Conservation (phyloP, 108 stramenopile species). For the Cyclotella baltica region DNA sequence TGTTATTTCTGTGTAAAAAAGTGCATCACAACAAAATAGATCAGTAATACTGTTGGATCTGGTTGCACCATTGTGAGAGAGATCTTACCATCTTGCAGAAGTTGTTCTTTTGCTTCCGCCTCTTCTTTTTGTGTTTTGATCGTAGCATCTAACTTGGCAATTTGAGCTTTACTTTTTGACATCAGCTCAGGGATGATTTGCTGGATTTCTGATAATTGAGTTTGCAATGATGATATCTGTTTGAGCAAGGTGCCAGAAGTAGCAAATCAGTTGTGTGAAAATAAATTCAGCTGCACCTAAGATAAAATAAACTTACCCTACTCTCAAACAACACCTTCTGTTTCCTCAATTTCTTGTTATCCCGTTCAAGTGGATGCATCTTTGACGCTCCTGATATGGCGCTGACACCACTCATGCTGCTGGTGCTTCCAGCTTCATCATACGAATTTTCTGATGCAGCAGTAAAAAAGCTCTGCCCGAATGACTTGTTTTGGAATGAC, state of each 20-base stretch:
- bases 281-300: background rate
- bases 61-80: too few species aligned
- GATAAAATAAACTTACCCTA: slow-evolving; percentile 11
- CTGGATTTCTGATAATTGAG: slow-evolving; percentile 50
- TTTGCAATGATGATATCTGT: slow-evolving; percentile 42
- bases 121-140: slow-evolving; percentile 27
- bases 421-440: background rate
- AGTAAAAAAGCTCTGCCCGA: slow-evolving; percentile 14
- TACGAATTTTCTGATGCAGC: slow-evolving; percentile 4
- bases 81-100: slow-evolving; percentile 23
- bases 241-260: background rate
- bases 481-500: background rate
- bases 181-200: slow-evolving; percentile 53
- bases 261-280: background rate
- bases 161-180: slow-evolving; percentile 51
- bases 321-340: slow-evolving; percentile 39
- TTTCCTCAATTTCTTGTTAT: slow-evolving; percentile 47
- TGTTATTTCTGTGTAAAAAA: slow-evolving; percentile 18
- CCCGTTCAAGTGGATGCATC: slow-evolving; percentile 23
- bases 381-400: slow-evolving; percentile 18
- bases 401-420: slow-evolving; percentile 23
- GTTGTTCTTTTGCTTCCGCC: slow-evolving; percentile 18
- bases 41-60: too few species aligned
- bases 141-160: slow-evolving; percentile 36
- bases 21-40: background rate